Evolutionary conservation across 768 basidiomycete species (phyloP).

Genomic region (Candolleomyces aberdarensis): DNA sequence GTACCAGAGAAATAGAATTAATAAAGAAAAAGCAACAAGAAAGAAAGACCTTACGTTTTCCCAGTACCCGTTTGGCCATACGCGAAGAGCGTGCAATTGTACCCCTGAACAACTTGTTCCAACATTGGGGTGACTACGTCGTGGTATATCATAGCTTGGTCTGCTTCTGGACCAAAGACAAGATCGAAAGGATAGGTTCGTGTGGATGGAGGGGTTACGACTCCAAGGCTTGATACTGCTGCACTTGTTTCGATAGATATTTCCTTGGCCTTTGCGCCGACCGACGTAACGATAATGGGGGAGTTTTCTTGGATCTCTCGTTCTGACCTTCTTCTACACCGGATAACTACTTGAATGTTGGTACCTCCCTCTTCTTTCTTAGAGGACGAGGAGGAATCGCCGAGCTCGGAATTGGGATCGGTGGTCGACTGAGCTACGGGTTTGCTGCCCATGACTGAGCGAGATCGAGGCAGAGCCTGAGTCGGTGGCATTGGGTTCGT

Average conservation of each 20-base stretch:
- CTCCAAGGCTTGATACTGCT: conserved; percentile 66
- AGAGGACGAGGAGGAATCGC: conserved; percentile 3
- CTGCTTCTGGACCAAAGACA: conserved; percentile 96
- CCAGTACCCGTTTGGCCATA: conserved; percentile 99
- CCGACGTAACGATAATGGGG: conserved; percentile 79
- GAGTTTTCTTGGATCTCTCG: conserved; percentile 84
- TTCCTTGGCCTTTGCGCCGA: conserved; percentile 70
- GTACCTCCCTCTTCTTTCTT: conserved; percentile 49
- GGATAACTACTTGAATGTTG: conserved; percentile 92
- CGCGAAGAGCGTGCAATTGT: conserved; percentile 96
- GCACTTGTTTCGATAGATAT: conserved; percentile 79
- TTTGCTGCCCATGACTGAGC: conserved; percentile 43
- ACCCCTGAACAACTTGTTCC: conserved; percentile 90
- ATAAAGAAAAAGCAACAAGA: conserved; percentile 4
- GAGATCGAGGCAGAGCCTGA: conserved; percentile 38
- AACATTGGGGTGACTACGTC: conserved; percentile 93
- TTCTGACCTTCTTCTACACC: conserved; percentile 83
- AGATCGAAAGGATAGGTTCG: conserved; percentile 92
- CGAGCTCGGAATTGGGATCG: conserved; percentile 1
- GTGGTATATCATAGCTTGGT: conserved; percentile 90
- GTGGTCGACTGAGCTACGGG: conserved; percentile 22
- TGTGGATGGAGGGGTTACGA: conserved; percentile 70
- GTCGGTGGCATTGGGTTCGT: conserved; percentile 26
- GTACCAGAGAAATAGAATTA: neutral
- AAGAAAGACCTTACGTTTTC: conserved; percentile 75